Conservation (phyloP, 495 filamentous ascomycete species). For the Neurospora hispaniola region DNA sequence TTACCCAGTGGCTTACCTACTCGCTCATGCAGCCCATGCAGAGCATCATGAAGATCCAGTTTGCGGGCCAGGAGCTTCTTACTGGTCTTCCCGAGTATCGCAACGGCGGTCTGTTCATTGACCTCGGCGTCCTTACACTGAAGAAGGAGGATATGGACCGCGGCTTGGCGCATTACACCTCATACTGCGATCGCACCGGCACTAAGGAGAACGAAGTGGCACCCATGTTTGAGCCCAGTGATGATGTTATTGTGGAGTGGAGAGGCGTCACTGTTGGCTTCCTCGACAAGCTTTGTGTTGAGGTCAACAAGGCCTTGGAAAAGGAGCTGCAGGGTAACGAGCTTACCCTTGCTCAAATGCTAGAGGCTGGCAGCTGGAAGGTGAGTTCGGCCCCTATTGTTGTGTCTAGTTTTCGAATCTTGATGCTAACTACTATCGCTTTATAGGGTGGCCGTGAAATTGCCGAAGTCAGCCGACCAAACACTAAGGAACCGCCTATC, state of each 20-base stretch:
- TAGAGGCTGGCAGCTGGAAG: constrained; percentile 95
- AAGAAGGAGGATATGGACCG: constrained; percentile 54
- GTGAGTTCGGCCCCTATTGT: constrained; percentile 32
- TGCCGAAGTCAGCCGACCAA: constrained; percentile 88
- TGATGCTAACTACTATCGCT: constrained; percentile 20
- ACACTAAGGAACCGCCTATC: constrained; percentile 94
- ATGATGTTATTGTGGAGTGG: constrained; percentile 87
- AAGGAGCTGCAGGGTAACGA: constrained; percentile 42
- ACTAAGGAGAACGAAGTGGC: constrained; percentile 60
- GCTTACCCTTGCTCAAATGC: constrained; percentile 63
- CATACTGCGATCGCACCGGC: constrained; percentile 64
- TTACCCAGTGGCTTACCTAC: constrained; percentile 84
- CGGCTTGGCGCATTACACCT: constrained; percentile 58
- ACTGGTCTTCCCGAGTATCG: constrained; percentile 83
- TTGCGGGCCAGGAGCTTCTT: constrained; percentile 64
- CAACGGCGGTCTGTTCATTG: constrained; percentile 78
- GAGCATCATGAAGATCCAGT: constrained; percentile 62
- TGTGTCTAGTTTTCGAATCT: not conserved
- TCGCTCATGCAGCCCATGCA: constrained; percentile 83
- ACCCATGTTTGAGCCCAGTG: constrained; percentile 66
- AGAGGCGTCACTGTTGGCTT: constrained; percentile 73
- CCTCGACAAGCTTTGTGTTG: constrained; percentile 60
- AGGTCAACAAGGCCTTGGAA: constrained; percentile 54
- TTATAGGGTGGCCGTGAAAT: constrained; percentile 85
- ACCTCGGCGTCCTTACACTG: constrained; percentile 69